These are phyloP conservation scores for Gypsophila paniculata DNA, from an alignment of 179 eudicot genomes.

Conservation along the genomic window DNA sequence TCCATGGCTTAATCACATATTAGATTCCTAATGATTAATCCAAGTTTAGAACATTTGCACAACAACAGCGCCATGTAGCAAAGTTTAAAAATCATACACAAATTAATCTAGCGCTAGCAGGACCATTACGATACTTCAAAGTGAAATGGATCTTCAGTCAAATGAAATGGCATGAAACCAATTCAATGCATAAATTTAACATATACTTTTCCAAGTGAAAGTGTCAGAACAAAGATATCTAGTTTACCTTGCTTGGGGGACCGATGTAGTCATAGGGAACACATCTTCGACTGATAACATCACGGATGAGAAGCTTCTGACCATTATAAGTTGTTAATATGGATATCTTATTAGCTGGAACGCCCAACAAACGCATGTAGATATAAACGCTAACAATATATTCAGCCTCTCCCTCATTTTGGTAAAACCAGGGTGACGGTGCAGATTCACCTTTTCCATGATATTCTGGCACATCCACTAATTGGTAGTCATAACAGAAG, in stretches of 20 bases:
- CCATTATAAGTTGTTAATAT: conserved; percentile 95
- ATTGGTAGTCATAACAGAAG: conserved; percentile 82
- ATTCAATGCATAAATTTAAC: neutral
- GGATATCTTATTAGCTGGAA: conserved; percentile 92
- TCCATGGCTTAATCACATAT: neutral
- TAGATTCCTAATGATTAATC: neutral
- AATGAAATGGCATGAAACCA: neutral
- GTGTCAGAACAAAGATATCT: neutral
- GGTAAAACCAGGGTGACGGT: conserved; percentile 98
- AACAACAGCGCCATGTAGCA: neutral
- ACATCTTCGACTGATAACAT: conserved; percentile 80
- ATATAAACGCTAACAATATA: conserved; percentile 87
- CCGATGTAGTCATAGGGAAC: conserved; percentile 75
- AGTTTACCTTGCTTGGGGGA: conserved; percentile 72
- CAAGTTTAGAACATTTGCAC: too few relatives aligned
- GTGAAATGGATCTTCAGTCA: neutral
- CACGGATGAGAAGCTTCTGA: conserved; percentile 92
- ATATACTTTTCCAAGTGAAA: neutral
- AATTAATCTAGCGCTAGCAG: neutral
- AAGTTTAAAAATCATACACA: neutral
- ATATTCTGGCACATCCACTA: conserved; percentile 91
- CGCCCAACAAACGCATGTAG: conserved; percentile 90
- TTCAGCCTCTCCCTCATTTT: conserved; percentile 96
- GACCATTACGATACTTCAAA: neutral
- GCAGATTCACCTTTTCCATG: conserved; percentile 88